Base-by-base conservation (phyloP, 2,329 filamentous ascomycete genomes). In the Botryosphaeria agaves region DNA sequence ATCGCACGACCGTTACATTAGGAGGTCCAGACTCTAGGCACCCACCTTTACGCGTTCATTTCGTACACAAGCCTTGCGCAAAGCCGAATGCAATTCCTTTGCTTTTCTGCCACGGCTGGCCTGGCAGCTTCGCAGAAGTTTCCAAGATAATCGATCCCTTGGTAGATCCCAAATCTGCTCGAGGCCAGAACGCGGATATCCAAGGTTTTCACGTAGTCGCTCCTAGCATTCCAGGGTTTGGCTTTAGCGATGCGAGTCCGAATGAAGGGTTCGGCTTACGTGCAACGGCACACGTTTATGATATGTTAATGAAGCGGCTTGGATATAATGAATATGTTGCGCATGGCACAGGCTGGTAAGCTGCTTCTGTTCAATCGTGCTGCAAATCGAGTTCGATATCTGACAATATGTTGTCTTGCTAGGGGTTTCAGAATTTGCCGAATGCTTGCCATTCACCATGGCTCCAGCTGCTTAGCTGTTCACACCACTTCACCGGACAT, bases 171-270 rank as follows among this genome's bases (percentile, higher is more conserved):
- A 14, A 9, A 14, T 12, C 12, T 18, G 28, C 18, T 8, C 20
- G 71, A 2, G 51, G 63, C 7, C 61, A 48, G 46, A 51, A 39
- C 41, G 12, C 21, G 9, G 9, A 12, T 9, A 40, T 43, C 4
- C 64, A 68, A 35, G 59, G 70, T 1, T 80, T 79, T 41, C 69
- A 79, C 41, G 45, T 79, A n/a, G 62, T 80, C 14, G 66, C 69
- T 14, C 74, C 75, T 1, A 71, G 69, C 26, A 59, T 79, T 14
- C 73, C 75, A 0, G 74, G 73, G 0, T 56, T 76, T 27, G 74
- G 72, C 11, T 80, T 79, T 43, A 76, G 72, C 46, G 72, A 78
- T 46, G 57, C 71, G 2, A 57, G 74, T 23, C 54, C 59, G 1
- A 57, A 57, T 32, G 61, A 62, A 28, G 51, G 51, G 5, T 56